A percentile compares a stretch with the other conserved stretches of the same genome.
Conservation (phyloP, 768 basidiomycete genomes). For the Agaricus bisporus region DNA sequence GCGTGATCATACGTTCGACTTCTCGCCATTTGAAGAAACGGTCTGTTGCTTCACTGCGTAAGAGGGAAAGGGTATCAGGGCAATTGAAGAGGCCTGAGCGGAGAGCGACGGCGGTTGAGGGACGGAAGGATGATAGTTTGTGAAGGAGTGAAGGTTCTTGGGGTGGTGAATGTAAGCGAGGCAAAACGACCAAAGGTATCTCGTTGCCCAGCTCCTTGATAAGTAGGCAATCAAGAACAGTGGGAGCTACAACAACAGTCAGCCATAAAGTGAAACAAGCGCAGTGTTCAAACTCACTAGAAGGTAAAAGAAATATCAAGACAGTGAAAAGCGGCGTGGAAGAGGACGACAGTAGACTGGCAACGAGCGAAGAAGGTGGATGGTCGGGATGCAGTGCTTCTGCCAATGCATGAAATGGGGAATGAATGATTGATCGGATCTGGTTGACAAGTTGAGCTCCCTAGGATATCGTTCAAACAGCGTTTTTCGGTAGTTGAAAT, state of each 20-base stretch:
- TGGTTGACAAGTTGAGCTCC: constrained; percentile 24
- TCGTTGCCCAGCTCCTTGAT: constrained; percentile 45
- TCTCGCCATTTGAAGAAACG: constrained; percentile 71
- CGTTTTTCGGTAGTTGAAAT: background rate
- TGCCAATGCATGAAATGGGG: constrained; percentile 47
- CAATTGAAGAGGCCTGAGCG: constrained; percentile 58
- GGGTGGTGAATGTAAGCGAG: constrained; percentile 29
- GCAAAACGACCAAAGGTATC: constrained; percentile 53
- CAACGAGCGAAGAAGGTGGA: constrained; percentile 44
- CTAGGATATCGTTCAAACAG: constrained; percentile 15
- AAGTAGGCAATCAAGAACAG: constrained; percentile 35
- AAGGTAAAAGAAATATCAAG: constrained; percentile 45
- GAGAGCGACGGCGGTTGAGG: constrained; percentile 43
- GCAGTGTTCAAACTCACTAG: constrained; percentile 28
- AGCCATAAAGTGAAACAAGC: background rate
- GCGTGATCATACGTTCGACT: constrained; percentile 47
- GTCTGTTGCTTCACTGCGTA: constrained; percentile 61
- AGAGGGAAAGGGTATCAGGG: constrained; percentile 49
- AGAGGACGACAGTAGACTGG: constrained; percentile 51
- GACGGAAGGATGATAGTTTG: constrained; percentile 52
- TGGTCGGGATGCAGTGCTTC: constrained; percentile 48
- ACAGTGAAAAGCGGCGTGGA: constrained; percentile 56
- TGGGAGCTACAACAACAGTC: constrained; percentile 24
- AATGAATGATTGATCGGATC: constrained; percentile 40
- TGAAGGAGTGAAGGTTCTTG: constrained; percentile 17